Conservation (phyloP, 192 early-diverging fungal genomes). For the Entomortierella beljakovae region DNA sequence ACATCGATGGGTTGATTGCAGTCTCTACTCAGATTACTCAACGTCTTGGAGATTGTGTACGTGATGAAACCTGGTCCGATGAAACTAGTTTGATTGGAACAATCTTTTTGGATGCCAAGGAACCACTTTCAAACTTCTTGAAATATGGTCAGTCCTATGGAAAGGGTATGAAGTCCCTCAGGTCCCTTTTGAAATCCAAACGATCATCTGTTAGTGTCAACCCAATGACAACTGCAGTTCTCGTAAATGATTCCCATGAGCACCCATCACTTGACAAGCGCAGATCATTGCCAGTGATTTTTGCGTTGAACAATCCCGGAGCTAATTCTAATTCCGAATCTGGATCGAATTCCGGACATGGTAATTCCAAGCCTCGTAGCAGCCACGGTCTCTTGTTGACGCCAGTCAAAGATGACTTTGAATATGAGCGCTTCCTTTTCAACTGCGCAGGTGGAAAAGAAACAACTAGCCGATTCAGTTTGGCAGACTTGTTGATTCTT, state of each 20-base stretch:
- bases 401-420: not conserved
- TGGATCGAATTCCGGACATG: constrained; percentile 1
- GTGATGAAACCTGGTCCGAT: constrained; percentile 48
- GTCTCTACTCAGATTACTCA: constrained; percentile 25
- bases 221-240: not conserved
- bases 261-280: constrained; percentile 40
- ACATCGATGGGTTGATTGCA: constrained; percentile 18
- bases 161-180: constrained; percentile 52
- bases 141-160: constrained; percentile 52
- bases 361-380: constrained; percentile 7
- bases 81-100: constrained; percentile 33
- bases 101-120: constrained; percentile 49
- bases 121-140: constrained; percentile 47
- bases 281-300: constrained; percentile 31
- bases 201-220: constrained; percentile 5
- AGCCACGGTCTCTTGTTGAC: constrained; percentile 8
- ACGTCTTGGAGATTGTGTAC: constrained; percentile 37
- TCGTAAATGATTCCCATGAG: not conserved
- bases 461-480: constrained; percentile 65
- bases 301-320: constrained; percentile 4
- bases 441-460: constrained; percentile 62
- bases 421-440: constrained; percentile 23
- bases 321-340: not conserved
- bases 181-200: constrained; percentile 44
- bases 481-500: constrained; percentile 81